Conservation (phyloP, 257 asterid genomes). For the Craterostigma plantagineum region DNA sequence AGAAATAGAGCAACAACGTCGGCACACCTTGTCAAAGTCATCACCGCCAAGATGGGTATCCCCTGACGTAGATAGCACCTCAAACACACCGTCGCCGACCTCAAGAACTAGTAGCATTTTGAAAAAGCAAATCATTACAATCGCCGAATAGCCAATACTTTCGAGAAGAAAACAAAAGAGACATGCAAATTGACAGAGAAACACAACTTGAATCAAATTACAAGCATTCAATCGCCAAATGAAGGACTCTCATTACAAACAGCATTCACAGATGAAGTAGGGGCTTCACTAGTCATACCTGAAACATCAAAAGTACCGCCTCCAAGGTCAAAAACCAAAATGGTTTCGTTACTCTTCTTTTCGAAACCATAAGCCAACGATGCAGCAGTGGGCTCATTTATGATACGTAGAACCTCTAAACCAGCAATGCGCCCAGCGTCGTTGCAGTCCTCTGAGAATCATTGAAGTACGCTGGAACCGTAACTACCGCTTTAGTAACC, state of each 20-base stretch:
- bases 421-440: slow-evolving; percentile 39
- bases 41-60: slow-evolving; percentile 84
- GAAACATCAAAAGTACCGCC: slow-evolving; percentile 36
- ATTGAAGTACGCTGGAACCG: slow-evolving; percentile 48
- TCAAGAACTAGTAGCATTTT: slow-evolving; percentile 20
- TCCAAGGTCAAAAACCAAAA: slow-evolving; percentile 32
- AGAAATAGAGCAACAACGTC: neutral
- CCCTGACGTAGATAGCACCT: slow-evolving; percentile 36
- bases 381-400: slow-evolving; percentile 29
- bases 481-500: slow-evolving; percentile 35
- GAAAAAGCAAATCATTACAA: too few species aligned
- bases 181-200: too few species aligned
- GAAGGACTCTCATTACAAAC: too few species aligned
- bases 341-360: slow-evolving; percentile 34
- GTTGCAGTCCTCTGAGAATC: slow-evolving; percentile 54
- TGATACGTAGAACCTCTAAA: slow-evolving; percentile 27
- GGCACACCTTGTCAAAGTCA: slow-evolving; percentile 75
- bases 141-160: too few species aligned
- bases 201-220: too few species aligned
- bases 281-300: slow-evolving; percentile 16
- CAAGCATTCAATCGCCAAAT: too few species aligned
- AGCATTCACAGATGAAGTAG: neutral
- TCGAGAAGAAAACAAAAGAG: too few species aligned
- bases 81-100: slow-evolving; percentile 36
- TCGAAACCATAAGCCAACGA: slow-evolving; percentile 31